Percentiles rank a stretch among this genome's conserved stretches.
Conservation (phyloP, 2,329 filamentous ascomycete genomes). For the Claviceps sorghi region DNA sequence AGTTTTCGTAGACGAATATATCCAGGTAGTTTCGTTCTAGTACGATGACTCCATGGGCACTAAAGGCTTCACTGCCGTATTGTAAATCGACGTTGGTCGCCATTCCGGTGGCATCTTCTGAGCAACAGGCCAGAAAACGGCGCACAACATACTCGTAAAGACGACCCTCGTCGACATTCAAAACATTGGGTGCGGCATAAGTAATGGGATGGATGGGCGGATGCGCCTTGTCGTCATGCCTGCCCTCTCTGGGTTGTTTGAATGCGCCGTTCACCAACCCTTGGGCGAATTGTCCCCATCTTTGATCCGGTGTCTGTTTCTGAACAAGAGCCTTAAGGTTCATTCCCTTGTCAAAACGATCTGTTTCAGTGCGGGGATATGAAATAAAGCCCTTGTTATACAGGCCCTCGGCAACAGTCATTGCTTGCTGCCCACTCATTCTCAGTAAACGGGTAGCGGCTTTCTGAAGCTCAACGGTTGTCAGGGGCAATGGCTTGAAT, state of each 20-base stretch:
- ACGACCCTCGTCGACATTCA: constrained; percentile 52
- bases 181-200: constrained; percentile 54
- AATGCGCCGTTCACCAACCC: constrained; percentile 62
- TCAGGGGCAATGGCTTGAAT: constrained; percentile 85
- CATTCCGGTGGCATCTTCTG: constrained; percentile 79
- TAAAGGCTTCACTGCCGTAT: constrained; percentile 74
- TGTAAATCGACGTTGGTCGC: constrained; percentile 71
- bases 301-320: constrained; percentile 63
- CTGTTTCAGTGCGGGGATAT: constrained; percentile 93
- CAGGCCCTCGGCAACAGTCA: constrained; percentile 72
- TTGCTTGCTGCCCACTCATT: constrained; percentile 84
- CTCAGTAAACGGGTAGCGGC: constrained; percentile 77
- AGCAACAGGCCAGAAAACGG: constrained; percentile 89
- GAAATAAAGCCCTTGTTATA: constrained; percentile 96
- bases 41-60: constrained; percentile 70
- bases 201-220: constrained; percentile 92
- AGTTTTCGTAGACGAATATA: constrained; percentile 91
- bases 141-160: constrained; percentile 89
- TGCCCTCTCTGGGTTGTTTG: constrained; percentile 64
- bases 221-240: constrained; percentile 91
- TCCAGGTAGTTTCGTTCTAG: constrained; percentile 85
- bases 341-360: constrained; percentile 85
- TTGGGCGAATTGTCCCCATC: constrained; percentile 73
- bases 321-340: constrained; percentile 65
- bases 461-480: constrained; percentile 92